Percentiles rank a stretch among this genome's conserved stretches.
Conservation (phyloP, 345 rosid genomes). For the Populus nigra region DNA sequence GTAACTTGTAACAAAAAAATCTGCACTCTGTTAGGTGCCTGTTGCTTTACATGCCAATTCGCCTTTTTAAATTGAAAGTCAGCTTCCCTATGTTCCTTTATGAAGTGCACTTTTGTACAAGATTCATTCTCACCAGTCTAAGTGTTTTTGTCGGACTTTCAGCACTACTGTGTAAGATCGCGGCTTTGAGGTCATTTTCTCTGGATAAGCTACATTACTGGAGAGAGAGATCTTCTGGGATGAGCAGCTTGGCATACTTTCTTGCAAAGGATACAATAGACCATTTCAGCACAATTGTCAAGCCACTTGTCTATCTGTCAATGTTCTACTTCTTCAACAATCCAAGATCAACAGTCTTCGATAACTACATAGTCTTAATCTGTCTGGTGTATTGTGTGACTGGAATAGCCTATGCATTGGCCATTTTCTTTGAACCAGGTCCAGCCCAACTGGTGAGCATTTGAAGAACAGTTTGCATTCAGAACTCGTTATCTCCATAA, state of each 20-base stretch:
- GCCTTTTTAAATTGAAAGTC: background rate
- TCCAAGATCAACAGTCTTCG: conserved; percentile 72
- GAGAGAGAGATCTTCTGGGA: conserved; percentile 96
- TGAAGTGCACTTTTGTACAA: background rate
- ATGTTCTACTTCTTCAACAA: conserved; percentile 99
- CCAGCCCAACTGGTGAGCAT: conserved; percentile 93
- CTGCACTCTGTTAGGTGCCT: background rate
- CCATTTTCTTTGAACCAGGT: conserved; percentile 76
- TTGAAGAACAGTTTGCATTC: background rate
- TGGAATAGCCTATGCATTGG: conserved; percentile 79
- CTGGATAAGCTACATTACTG: conserved; percentile 88
- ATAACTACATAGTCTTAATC: conserved; percentile 70
- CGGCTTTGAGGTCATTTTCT: conserved; percentile 88
- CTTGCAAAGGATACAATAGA: conserved; percentile 87
- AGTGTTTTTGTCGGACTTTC: conserved; percentile 25
- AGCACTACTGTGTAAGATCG: conserved; percentile 93
- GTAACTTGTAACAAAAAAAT: background rate
- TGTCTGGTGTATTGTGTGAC: conserved; percentile 94
- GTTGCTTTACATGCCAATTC: background rate
- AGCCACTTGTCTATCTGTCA: conserved; percentile 84
- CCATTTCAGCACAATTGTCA: conserved; percentile 81
- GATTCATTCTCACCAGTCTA: background rate
- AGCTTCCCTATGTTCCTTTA: background rate
- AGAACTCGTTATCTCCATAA: background rate
- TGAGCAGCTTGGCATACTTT: conserved; percentile 93